Evolutionary conservation across 352 stramenopile genomes (phyloP), one percentile per base, ranked within the genome.

Genomic region (Phytophthora hibernalis): DNA sequence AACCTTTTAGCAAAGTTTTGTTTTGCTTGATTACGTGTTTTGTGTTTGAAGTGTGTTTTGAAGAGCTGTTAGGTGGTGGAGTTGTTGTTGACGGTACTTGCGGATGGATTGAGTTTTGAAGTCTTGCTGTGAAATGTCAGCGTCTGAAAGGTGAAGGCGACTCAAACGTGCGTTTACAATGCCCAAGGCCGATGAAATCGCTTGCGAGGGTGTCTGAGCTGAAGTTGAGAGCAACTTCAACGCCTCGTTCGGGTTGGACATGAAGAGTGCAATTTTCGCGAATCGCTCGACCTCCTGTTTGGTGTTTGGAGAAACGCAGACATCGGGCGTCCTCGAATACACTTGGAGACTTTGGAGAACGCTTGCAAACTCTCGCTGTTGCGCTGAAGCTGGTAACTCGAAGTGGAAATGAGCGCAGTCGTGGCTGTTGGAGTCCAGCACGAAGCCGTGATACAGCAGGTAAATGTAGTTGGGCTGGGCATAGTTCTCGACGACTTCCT

Each of bases 391-490:
- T 15, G 63, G 60, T 7, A 87, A 48, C 20, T 84, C 47, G 11
- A 94, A 50, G 33, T 75, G 71, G 30, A 92, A 70, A 54, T 91
- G 82, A 8, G 88, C 83, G 56, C 92, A 98, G 62, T 98, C 91
- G 72, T 96, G 70, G 18, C 67, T 78, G 74, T 97, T 97, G 20
- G 16, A 40, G 54, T 54, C 55, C 56, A 98, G 68, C 20, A 91
- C 82, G 54, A 98, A 98, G 31, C 94, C 94, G 70, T 98, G 94
- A 69, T 96, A 97, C 4, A 96, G 45, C 49, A 98, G 76, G 64
- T 98, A 98, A 54, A 98, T 96, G 77, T 98, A 89, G 75, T 98
- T 98, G 18, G 93, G 79, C 74, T 98, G 93, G 1, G 86, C 93
- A 66, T 98, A 98, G 76, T 98, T 96, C 65, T 98, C 94, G 28